A percentile compares a stretch with the other conserved stretches of the same genome.
These are phyloP conservation scores for Ascosphaera apis DNA, from an alignment of 2,329 filamentous ascomycete species.

Conservation along the genomic window DNA sequence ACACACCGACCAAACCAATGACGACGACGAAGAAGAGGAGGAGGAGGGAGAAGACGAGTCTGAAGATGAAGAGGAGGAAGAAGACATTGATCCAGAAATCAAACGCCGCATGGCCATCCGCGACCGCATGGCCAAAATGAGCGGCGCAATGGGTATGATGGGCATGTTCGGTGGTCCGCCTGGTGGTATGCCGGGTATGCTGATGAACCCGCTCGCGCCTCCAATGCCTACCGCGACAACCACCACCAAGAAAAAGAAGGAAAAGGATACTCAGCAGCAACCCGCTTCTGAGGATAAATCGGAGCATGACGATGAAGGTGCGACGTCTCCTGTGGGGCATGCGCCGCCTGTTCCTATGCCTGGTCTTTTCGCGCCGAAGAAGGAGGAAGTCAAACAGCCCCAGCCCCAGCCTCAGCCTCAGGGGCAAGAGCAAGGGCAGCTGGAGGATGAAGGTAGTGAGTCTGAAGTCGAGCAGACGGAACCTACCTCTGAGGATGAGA, in stretches of 20 bases:
- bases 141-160: slow-evolving; percentile 89
- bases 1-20: slow-evolving; percentile 23
- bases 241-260: no score
- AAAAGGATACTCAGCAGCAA: no score
- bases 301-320: slow-evolving; percentile 13
- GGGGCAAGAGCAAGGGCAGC: no score
- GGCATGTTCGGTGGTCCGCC: slow-evolving; percentile 66
- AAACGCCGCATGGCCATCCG: slow-evolving; percentile 69
- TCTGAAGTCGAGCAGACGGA: no score
- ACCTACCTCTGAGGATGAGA: no score
- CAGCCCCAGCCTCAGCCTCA: no score
- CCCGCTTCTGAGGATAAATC: slow-evolving; percentile 12
- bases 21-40: slow-evolving; percentile 22
- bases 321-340: slow-evolving; percentile 9
- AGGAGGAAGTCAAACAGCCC: slow-evolving; percentile 28
- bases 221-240: no score
- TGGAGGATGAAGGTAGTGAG: no score
- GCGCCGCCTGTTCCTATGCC: slow-evolving; percentile 28
- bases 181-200: slow-evolving; percentile 29
- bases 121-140: slow-evolving; percentile 96
- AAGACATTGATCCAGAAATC: slow-evolving; percentile 71
- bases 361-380: no score
- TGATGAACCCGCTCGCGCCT: no score
- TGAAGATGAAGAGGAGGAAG: slow-evolving; percentile 53
- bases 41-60: slow-evolving; percentile 31